Base-by-base conservation (phyloP, 768 basidiomycete genomes). In the Boletus rex-veris region DNA sequence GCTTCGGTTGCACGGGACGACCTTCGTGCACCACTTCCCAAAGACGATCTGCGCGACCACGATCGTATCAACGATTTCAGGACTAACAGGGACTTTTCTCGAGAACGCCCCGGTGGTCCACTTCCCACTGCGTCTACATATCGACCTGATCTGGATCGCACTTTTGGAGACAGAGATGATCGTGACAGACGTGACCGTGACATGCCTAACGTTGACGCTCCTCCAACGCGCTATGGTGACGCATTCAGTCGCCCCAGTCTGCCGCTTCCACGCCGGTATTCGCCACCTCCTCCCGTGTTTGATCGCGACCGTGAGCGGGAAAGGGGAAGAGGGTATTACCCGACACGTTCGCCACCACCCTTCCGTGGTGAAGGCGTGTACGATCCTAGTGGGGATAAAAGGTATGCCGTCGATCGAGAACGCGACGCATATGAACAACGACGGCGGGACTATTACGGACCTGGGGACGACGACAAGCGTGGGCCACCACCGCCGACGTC, bases 391-490 rank as follows among this genome's bases (percentile, higher is more conserved):
- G 59, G 59, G 21, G 74, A 75, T 18, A 63, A 70, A 57, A 64
- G 74, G 48, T 74, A 65, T 47, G 36, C 62, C 9, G 45, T 61
- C 21, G 64, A 65, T 49, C 64, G 64, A 42, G 64, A 65, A 41
- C 71, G 74, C 18, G 71, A 74, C 15, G 62, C 58, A 15, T 72
- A 64, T 46, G 66, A 68, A 33, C 58, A 53, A 36, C 63, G 70
- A 38, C 58, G 68, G 37, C 66, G 67, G 33, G 65, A 65, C 12
- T 67, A 68, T 63, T 65, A 66, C 36, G 64, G 59, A 26, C 64
- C 69, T 44, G 71, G 73, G 38, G 74, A 77, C 7, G 74, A 78
- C 35, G 77, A 77, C 49, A 75, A 75, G 47, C 67, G 75, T 50
- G 61, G 50, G 37, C 50, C 50, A 11, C 19, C 31, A 7, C 59